Evolutionary conservation across 306 rosid species (phyloP).

Genomic region (Acacia acuminata): DNA sequence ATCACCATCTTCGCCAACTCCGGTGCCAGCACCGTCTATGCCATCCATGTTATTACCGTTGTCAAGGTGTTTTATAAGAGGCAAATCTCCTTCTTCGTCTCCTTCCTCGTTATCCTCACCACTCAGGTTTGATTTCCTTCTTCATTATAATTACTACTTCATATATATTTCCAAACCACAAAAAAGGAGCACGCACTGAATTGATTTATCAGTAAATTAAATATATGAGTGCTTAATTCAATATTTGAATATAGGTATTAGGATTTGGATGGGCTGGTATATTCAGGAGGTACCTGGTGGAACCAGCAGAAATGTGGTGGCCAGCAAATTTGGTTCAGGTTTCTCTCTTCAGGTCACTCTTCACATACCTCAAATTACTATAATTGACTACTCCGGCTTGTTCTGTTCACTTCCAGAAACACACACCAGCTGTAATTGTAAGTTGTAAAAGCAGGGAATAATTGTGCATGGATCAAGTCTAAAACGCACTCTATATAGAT

Average conservation of each 20-base stretch:
- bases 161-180: not conserved
- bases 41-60: conserved; percentile 82
- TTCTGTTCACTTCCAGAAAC: not conserved
- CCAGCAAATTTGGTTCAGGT: conserved; percentile 95
- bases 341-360: conserved; percentile 78
- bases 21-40: conserved; percentile 91
- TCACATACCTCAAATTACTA: not conserved
- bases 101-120: conserved; percentile 71
- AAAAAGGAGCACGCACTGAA: too few relatives aligned
- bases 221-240: not conserved
- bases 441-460: not conserved
- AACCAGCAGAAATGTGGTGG: conserved; percentile 99
- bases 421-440: not conserved
- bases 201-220: not conserved
- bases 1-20: conserved; percentile 95
- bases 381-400: not conserved
- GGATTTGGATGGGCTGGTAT: conserved; percentile 99
- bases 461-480: not conserved
- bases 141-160: not conserved
- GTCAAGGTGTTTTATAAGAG: conserved; percentile 65
- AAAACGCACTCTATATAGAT: not conserved
- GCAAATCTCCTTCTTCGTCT: conserved; percentile 65
- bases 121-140: conserved; percentile 61
- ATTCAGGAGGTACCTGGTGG: conserved; percentile 78
- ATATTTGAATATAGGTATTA: conserved; percentile 51